Conservation (phyloP, 1,284 basidiomycete species). For the Thelephora terrestris region DNA sequence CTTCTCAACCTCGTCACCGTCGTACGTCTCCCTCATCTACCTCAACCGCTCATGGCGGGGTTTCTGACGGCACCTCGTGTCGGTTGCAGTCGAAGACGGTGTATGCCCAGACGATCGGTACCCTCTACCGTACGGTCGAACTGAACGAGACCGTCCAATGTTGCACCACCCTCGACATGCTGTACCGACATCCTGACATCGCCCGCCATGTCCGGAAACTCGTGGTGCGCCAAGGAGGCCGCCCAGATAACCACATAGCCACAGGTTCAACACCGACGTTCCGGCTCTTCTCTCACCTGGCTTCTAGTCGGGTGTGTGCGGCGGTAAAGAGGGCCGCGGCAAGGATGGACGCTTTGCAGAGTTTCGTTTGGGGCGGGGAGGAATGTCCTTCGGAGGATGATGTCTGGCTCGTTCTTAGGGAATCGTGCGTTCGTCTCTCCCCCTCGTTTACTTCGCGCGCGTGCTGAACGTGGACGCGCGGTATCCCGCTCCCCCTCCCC, state of each 20-base stretch:
- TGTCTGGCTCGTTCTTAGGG: slow-evolving; percentile 62
- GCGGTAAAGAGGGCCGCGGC: slow-evolving; percentile 28
- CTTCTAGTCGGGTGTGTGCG: slow-evolving; percentile 18
- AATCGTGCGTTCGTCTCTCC: slow-evolving; percentile 35
- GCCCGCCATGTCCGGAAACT: slow-evolving; percentile 57
- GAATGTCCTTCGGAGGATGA: slow-evolving; percentile 55
- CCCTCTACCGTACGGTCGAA: slow-evolving; percentile 47
- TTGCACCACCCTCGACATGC: slow-evolving; percentile 50
- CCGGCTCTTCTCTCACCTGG: background rate
- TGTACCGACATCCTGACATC: slow-evolving; percentile 37
- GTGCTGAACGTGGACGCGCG: background rate
- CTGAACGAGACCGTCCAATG: slow-evolving; percentile 49
- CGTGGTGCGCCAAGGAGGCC: slow-evolving; percentile 31
- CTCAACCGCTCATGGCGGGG: no score
- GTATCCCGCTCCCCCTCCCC: background rate
- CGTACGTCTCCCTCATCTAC: no score
- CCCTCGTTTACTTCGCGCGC: background rate
- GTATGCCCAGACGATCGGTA: slow-evolving; percentile 40
- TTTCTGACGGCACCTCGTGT: no score
- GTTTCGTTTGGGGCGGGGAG: slow-evolving; percentile 60
- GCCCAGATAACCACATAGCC: background rate
- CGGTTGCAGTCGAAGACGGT: slow-evolving; percentile 29
- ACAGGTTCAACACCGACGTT: background rate
- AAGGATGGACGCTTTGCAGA: slow-evolving; percentile 48
- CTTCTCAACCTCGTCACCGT: no score